Base-by-base conservation (phyloP, 306 rosid species). In the Prunus armeniaca region DNA sequence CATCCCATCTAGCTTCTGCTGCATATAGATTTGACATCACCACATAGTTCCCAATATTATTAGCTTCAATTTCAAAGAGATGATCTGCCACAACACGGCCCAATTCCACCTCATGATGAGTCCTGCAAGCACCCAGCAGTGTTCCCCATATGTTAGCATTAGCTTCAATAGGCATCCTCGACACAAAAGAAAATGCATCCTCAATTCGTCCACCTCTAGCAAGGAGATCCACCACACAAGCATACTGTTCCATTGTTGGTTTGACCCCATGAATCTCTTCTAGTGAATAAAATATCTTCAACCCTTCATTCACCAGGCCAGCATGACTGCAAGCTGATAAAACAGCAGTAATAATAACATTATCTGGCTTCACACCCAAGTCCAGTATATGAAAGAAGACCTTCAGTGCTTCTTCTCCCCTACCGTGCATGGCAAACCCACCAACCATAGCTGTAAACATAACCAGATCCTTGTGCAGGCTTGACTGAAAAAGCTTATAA, bases 301-400 rank as follows among this genome's bases (percentile, higher is more conserved):
- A 75, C 49, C 97, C 98, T 83, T 94, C 91, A 41, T 82, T 86
- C 72, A 91, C 76, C 56, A 85, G 89, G 66, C 97, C 98, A 45
- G 89, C 83, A 67, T 91, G 98, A 89, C 97, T 90, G 76, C 97
- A 94, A 34, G 96, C 94, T 55, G 93, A 91, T 78, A 94, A 83
- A 70, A 90, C 80, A 68, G 89, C 85, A 69, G 96, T 90, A 76
- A 91, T 74, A 75, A 90, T 86, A 65, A 91, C 88, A 73, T 89
- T 84, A 71, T 91, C 97, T 38, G 91, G 96, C 80, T 80, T 84
- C 73, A 88, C 69, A 63, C 93, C 91, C 52, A 83, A 58, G 60
- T 89, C 87, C 22, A 94, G 87, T 97, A 89, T 90, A 73, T 69
- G 58, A 66, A 78, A 83, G 87, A 93, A 93, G 69, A 87, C 79